Conservation (phyloP, 2,329 filamentous ascomycete genomes). For the Penicillium sp. region DNA sequence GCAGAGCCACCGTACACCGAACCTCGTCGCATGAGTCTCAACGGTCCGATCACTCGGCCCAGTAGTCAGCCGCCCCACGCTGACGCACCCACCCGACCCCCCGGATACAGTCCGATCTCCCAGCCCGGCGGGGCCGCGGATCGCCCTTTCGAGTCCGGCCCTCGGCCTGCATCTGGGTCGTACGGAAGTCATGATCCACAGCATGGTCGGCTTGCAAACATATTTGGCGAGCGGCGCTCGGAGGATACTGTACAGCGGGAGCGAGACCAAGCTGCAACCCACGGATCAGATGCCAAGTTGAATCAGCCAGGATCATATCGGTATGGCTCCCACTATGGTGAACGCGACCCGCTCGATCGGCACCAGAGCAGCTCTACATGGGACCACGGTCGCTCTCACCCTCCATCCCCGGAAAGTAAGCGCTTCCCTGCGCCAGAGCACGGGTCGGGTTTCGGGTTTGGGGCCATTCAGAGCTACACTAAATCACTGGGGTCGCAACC, state of each 20-base stretch:
- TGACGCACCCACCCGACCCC: slow-evolving; percentile 32
- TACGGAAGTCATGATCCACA: slow-evolving; percentile 35
- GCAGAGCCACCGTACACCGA: slow-evolving; percentile 36
- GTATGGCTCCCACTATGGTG: slow-evolving; percentile 33
- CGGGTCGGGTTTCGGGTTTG: slow-evolving; percentile 37
- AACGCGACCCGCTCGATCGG: slow-evolving; percentile 34
- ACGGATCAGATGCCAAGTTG: slow-evolving; percentile 33
- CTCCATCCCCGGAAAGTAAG: slow-evolving; percentile 39
- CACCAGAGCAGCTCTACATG: slow-evolving; percentile 30
- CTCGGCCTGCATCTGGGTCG: slow-evolving; percentile 26
- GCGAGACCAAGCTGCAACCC: slow-evolving; percentile 29
- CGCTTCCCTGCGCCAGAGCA: slow-evolving; percentile 35
- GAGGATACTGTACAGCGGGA: slow-evolving; percentile 39
- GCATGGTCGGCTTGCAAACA: slow-evolving; percentile 31
- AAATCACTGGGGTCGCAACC: slow-evolving; percentile 43
- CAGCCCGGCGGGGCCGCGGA: slow-evolving; percentile 29
- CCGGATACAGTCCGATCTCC: slow-evolving; percentile 38
- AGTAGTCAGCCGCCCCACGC: slow-evolving; percentile 43
- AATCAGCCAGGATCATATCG: slow-evolving; percentile 24
- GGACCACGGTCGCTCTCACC: slow-evolving; percentile 40
- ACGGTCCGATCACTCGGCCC: slow-evolving; percentile 43
- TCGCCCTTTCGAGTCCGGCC: slow-evolving; percentile 22
- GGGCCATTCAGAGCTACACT: slow-evolving; percentile 42
- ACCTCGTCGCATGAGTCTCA: slow-evolving; percentile 44
- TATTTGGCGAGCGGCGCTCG: slow-evolving; percentile 36